These are phyloP conservation scores for Geopyxis carbonaria DNA, from an alignment of 495 filamentous ascomycete genomes.

Conservation along the genomic window DNA sequence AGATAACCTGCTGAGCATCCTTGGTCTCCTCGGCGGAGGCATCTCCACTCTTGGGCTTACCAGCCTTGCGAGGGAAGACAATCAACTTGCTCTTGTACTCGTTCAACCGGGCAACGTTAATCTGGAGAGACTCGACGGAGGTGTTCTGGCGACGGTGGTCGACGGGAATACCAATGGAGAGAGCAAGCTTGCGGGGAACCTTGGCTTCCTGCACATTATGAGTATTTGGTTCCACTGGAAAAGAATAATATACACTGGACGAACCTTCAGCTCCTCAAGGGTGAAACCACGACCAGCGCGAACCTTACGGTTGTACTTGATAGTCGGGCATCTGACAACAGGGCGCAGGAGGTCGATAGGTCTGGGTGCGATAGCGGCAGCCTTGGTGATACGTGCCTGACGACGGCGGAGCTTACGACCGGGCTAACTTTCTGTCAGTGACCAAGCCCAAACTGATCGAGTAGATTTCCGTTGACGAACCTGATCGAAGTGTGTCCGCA, in stretches of 20 bases:
- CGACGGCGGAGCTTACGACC: slow-evolving; percentile 85
- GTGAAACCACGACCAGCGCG: slow-evolving; percentile 95
- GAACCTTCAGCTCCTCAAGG: slow-evolving; percentile 90
- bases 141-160: slow-evolving; percentile 93
- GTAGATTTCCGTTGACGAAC: slow-evolving; percentile 18
- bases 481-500: slow-evolving; percentile 98
- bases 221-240: not conserved
- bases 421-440: slow-evolving; percentile 59
- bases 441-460: slow-evolving; percentile 11
- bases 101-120: slow-evolving; percentile 91
- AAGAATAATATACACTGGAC: slow-evolving; percentile 13
- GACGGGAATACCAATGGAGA: slow-evolving; percentile 91
- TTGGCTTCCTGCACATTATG: slow-evolving; percentile 57
- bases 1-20: slow-evolving; percentile 49
- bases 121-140: slow-evolving; percentile 75
- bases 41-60: slow-evolving; percentile 80
- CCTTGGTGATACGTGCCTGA: slow-evolving; percentile 77
- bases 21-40: slow-evolving; percentile 72
- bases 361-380: slow-evolving; percentile 80
- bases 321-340: slow-evolving; percentile 78
- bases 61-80: slow-evolving; percentile 89
- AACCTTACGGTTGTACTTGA: slow-evolving; percentile 98
- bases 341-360: slow-evolving; percentile 94
- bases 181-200: slow-evolving; percentile 83
- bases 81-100: slow-evolving; percentile 88